Evolutionary conservation across 164 flowering plant genomes (phyloP).

Genomic region (Malania oleifera): DNA sequence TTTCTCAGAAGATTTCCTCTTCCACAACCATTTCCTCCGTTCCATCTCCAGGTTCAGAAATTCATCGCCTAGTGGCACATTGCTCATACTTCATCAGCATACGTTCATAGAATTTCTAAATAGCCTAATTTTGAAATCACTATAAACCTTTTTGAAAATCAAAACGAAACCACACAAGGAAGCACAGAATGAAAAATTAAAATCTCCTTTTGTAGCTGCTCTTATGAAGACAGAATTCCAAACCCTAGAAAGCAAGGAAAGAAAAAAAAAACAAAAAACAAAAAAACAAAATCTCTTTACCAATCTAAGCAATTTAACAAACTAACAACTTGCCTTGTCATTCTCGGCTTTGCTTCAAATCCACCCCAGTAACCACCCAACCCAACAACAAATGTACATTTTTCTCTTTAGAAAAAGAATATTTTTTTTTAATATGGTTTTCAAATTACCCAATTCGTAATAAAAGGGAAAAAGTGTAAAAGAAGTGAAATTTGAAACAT

Average conservation of each 20-base stretch:
- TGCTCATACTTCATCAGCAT: slow-evolving; percentile 24
- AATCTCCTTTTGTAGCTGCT: not conserved
- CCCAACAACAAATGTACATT: slow-evolving; percentile 19
- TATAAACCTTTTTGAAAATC: slow-evolving; percentile 2
- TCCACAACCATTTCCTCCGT: slow-evolving; percentile 53
- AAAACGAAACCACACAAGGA: not conserved
- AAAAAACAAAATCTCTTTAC: not conserved
- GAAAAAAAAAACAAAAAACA: not conserved
- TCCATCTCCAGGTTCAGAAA: slow-evolving; percentile 29
- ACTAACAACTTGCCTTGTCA: slow-evolving; percentile 24
- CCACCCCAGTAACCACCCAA: slow-evolving; percentile 31
- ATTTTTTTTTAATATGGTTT: not conserved
- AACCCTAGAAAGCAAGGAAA: no score
- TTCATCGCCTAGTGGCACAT: slow-evolving; percentile 11
- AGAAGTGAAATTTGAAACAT: no score
- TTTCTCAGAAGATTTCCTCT: slow-evolving; percentile 45
- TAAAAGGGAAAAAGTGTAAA: not conserved
- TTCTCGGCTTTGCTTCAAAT: slow-evolving; percentile 45
- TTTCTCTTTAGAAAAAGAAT: not conserved
- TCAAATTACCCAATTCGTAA: not conserved
- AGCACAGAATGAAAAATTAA: not conserved
- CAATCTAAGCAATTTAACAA: slow-evolving; percentile 8
- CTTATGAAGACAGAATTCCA: not conserved
- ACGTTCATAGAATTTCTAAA: slow-evolving; percentile 5
- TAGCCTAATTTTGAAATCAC: not conserved